Conservation (phyloP, 2,329 filamentous ascomycete species). For the Colletotrichum tropicale region DNA sequence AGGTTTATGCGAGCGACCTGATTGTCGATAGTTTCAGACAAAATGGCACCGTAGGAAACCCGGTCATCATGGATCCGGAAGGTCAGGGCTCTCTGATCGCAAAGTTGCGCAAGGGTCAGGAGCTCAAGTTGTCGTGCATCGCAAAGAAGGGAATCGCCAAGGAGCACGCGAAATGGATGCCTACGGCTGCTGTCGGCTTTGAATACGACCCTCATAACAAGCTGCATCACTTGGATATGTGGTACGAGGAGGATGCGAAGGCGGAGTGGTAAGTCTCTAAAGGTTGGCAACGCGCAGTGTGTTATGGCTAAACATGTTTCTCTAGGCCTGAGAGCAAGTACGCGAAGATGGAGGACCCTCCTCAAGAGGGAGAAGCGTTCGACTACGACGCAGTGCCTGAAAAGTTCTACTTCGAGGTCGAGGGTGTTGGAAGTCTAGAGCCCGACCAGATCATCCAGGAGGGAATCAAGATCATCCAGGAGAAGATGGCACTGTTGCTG, state of each 20-base stretch:
- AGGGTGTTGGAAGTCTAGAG: slow-evolving; percentile 85
- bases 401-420: slow-evolving; percentile 93
- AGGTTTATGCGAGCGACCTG: slow-evolving; percentile 90
- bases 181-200: slow-evolving; percentile 89
- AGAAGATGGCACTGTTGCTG: slow-evolving; percentile 85
- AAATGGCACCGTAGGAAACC: slow-evolving; percentile 78
- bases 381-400: slow-evolving; percentile 86
- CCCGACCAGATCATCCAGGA: slow-evolving; percentile 89
- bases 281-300: neutral
- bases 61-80: slow-evolving; percentile 83
- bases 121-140: slow-evolving; percentile 87
- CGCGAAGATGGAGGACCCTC: slow-evolving; percentile 78
- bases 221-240: slow-evolving; percentile 87
- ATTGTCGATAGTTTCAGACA: slow-evolving; percentile 72
- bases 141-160: slow-evolving; percentile 99
- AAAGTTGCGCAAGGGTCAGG: slow-evolving; percentile 89
- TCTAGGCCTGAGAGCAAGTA: slow-evolving; percentile 81
- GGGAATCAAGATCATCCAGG: slow-evolving; percentile 86
- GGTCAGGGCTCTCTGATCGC: slow-evolving; percentile 84
- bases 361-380: slow-evolving; percentile 83
- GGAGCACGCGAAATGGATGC: slow-evolving; percentile 98
- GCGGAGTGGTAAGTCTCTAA: slow-evolving; percentile 76
- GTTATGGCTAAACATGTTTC: slow-evolving; percentile 27
- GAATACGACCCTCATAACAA: slow-evolving; percentile 99
- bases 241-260: slow-evolving; percentile 86